Percentiles rank a stretch among this genome's conserved stretches.
Conservation (phyloP, 345 rosid species). For the Bruguiera parviflora region DNA sequence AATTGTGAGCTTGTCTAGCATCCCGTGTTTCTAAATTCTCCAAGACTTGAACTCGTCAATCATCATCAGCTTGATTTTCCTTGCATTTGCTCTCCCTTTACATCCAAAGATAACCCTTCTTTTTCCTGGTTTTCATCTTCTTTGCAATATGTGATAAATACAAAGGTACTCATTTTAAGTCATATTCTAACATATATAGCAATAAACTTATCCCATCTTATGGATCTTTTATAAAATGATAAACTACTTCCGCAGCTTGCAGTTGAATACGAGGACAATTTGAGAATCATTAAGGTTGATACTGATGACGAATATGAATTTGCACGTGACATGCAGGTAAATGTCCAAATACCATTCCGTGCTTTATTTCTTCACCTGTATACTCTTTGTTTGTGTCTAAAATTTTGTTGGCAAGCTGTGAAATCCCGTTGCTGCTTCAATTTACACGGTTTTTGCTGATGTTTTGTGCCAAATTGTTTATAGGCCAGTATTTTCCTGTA, state of each 20-base stretch:
- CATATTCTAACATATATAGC: too few relatives aligned
- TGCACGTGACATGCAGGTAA: slow-evolving; percentile 86
- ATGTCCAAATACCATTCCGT: not conserved
- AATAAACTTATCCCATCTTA: too few relatives aligned
- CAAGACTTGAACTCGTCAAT: too few relatives aligned
- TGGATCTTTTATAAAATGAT: too few relatives aligned
- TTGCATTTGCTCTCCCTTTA: too few relatives aligned
- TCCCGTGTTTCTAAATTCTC: too few relatives aligned
- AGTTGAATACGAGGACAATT: slow-evolving; percentile 78
- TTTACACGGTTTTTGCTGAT: not conserved
- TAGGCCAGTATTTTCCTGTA: not conserved
- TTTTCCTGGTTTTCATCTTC: too few relatives aligned
- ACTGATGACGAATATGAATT: slow-evolving; percentile 89
- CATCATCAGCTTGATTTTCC: too few relatives aligned
- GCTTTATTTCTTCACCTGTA: not conserved
- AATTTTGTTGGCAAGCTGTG: not conserved
- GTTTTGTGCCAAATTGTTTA: not conserved
- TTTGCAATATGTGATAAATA: too few relatives aligned
- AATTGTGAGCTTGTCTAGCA: too few relatives aligned
- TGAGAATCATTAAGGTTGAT: slow-evolving; percentile 82
- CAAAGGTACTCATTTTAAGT: too few relatives aligned
- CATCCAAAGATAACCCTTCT: too few relatives aligned
- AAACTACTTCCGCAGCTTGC: slow-evolving; percentile 51
- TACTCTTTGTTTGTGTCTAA: not conserved
- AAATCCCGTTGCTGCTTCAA: not conserved